Percentiles rank a stretch among this genome's conserved stretches.
Conservation (phyloP, 257 asterid genomes). For the Penstemon eatonii region DNA sequence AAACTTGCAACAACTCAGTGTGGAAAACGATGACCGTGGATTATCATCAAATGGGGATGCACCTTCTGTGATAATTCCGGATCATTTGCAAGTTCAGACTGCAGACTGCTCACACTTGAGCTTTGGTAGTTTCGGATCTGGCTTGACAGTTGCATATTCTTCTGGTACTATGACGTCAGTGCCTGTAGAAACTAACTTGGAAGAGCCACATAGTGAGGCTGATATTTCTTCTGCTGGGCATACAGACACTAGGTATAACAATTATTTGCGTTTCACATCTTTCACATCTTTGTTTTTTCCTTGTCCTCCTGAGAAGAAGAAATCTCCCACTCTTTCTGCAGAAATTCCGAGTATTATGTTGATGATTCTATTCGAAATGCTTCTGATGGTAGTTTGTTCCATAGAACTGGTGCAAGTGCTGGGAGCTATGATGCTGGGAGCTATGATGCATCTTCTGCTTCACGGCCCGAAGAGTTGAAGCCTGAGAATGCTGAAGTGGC, state of each 20-base stretch:
- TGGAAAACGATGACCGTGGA: conserved; percentile 52
- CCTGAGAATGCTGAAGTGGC: conserved; percentile 63
- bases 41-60: conserved; percentile 55
- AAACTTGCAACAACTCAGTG: conserved; percentile 64
- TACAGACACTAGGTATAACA: conserved; percentile 53
- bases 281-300: conserved; percentile 2
- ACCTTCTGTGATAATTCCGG: conserved; percentile 84
- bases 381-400: conserved; percentile 67
- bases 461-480: conserved; percentile 71
- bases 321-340: conserved; percentile 41
- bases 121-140: conserved; percentile 91
- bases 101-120: conserved; percentile 85
- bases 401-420: conserved; percentile 52
- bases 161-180: conserved; percentile 52
- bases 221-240: conserved; percentile 57
- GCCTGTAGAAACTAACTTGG: conserved; percentile 57
- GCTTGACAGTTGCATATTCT: conserved; percentile 41
- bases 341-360: conserved; percentile 69
- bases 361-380: conserved; percentile 69
- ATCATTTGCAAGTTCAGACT: conserved; percentile 78
- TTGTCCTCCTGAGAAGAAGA: conserved; percentile 4
- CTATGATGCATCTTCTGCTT: conserved; percentile 60
- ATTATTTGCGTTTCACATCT: neutral
- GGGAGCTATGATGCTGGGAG: too few relatives aligned
- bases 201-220: conserved; percentile 51